Conservation (phyloP, 371 early-diverging fungal species). For the Mucor ambiguus region DNA sequence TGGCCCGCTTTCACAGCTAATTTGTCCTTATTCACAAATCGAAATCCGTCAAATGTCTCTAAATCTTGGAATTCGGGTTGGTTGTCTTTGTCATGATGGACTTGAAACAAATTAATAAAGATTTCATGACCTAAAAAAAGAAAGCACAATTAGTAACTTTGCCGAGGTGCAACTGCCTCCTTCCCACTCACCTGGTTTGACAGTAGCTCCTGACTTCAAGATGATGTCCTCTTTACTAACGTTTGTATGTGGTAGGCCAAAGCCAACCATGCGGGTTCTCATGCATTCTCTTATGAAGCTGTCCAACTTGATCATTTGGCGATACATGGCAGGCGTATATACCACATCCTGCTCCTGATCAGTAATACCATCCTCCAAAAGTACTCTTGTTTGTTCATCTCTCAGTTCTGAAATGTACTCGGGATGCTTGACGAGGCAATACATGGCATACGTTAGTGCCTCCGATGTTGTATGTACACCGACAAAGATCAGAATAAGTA, state of each 20-base stretch:
- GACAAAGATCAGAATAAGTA: slow-evolving; percentile 39
- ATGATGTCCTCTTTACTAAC: slow-evolving; percentile 26
- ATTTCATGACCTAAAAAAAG: slow-evolving; percentile 29
- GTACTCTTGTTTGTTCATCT: slow-evolving; percentile 43
- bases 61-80: slow-evolving; percentile 28
- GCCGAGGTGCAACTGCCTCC: not conserved
- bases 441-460: slow-evolving; percentile 32
- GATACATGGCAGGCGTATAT: slow-evolving; percentile 32
- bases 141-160: not conserved
- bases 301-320: slow-evolving; percentile 48
- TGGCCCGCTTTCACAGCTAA: slow-evolving; percentile 37
- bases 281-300: slow-evolving; percentile 53
- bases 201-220: slow-evolving; percentile 42
- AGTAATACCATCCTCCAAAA: slow-evolving; percentile 20
- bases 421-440: slow-evolving; percentile 44
- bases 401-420: slow-evolving; percentile 37
- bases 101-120: slow-evolving; percentile 30
- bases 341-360: slow-evolving; percentile 11
- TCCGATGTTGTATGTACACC: slow-evolving; percentile 47
- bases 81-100: slow-evolving; percentile 17
- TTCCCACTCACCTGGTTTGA: slow-evolving; percentile 36
- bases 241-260: slow-evolving; percentile 35
- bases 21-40: slow-evolving; percentile 46
- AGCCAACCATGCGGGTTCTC: slow-evolving; percentile 25
- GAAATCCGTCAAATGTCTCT: slow-evolving; percentile 44